Evolutionary conservation across 2,329 filamentous ascomycete species (phyloP).

Genomic region (Aspergillus sergii): DNA sequence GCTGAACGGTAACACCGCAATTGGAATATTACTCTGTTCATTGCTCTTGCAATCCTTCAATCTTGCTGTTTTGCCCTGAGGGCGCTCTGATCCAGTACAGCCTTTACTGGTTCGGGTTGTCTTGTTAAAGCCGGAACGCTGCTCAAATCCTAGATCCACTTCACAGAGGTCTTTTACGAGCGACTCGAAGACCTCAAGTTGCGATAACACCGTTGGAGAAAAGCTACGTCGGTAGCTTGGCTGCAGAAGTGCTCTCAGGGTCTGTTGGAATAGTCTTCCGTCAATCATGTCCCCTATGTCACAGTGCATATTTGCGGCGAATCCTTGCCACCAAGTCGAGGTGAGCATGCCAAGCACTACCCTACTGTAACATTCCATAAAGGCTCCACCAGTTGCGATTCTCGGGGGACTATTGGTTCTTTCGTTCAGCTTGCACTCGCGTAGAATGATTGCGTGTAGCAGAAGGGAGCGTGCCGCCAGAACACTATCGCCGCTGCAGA

Average conservation of each 20-base stretch:
- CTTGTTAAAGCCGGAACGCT: background rate
- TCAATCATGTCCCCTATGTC: constrained; percentile 61
- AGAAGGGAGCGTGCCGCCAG: background rate
- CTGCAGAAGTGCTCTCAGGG: constrained; percentile 5
- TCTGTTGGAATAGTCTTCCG: constrained; percentile 49
- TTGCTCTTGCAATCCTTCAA: background rate
- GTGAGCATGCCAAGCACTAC: constrained; percentile 41
- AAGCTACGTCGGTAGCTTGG: background rate
- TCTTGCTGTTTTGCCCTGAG: background rate
- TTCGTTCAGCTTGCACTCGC: background rate
- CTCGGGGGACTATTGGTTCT: background rate
- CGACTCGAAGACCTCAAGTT: background rate
- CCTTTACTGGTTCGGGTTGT: background rate
- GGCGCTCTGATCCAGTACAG: background rate
- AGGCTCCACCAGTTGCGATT: background rate
- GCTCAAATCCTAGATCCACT: background rate
- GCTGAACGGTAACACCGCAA: constrained; percentile 26
- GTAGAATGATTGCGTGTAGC: background rate
- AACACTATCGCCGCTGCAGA: background rate
- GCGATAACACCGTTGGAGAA: background rate
- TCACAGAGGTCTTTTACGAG: background rate
- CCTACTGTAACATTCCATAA: constrained; percentile 41
- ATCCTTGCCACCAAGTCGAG: constrained; percentile 38
- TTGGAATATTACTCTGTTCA: background rate
- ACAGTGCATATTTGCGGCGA: constrained; percentile 32